These are phyloP conservation scores for Cercospora sp. DNA, from an alignment of 2,329 filamentous ascomycete genomes.

Conservation along the genomic window DNA sequence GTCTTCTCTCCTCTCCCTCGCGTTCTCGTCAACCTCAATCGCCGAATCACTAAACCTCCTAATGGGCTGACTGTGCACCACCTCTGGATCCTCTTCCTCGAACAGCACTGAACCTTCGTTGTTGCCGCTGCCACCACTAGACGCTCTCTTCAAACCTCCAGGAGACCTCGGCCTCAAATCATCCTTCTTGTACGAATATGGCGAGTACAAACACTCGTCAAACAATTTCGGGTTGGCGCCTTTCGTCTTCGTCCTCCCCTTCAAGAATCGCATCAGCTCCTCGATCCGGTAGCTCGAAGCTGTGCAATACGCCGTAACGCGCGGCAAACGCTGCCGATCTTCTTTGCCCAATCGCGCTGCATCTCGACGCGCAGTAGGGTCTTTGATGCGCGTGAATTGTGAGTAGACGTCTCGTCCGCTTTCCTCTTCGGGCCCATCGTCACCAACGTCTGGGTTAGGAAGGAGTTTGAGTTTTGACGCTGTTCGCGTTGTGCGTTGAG, in stretches of 20 bases:
- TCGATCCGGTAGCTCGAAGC: conserved; percentile 91
- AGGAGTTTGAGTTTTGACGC: conserved; percentile 97
- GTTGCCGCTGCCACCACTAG: conserved; percentile 18
- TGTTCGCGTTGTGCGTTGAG: conserved; percentile 91
- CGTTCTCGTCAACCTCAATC: conserved; percentile 63
- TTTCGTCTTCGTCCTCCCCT: conserved; percentile 74
- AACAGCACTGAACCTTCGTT: conserved; percentile 16
- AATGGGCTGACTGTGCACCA: conserved; percentile 46
- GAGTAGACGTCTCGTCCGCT: conserved; percentile 95
- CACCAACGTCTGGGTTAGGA: conserved; percentile 80
- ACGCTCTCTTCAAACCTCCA: conserved; percentile 25
- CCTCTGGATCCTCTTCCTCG: conserved; percentile 25
- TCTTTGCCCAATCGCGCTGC: conserved; percentile 91
- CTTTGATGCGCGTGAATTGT: conserved; percentile 96
- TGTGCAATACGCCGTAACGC: conserved; percentile 96
- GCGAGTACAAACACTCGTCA: conserved; percentile 96
- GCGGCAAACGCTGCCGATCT: conserved; percentile 79
- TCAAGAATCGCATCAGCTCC: conserved; percentile 83
- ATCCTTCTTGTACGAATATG: conserved; percentile 71
- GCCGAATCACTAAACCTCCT: conserved; percentile 73
- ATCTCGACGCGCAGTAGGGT: conserved; percentile 87
- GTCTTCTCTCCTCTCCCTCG: conserved; percentile 40
- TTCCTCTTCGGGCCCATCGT: conserved; percentile 79
- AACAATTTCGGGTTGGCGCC: conserved; percentile 87
- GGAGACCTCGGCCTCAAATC: conserved; percentile 33